These are phyloP conservation scores for Cladobotryum protrusum DNA, from an alignment of 2,329 filamentous ascomycete genomes.

Conservation along the genomic window DNA sequence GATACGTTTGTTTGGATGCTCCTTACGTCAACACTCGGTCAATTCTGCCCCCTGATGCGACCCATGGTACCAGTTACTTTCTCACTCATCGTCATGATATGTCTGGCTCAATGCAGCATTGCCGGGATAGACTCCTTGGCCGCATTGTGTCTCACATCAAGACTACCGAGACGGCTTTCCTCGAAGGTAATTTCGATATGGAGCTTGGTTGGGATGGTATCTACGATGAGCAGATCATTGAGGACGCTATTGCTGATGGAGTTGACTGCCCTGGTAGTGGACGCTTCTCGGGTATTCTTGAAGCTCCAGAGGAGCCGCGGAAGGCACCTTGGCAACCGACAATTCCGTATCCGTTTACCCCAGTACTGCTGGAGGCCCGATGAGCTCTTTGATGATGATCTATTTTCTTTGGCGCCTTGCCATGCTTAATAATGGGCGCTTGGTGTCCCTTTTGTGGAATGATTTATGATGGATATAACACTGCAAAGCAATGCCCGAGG, in stretches of 20 bases:
- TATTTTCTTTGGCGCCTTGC: too few species aligned
- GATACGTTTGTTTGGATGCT: slow-evolving; percentile 45
- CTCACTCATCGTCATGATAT: slow-evolving; percentile 17
- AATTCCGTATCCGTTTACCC: too few species aligned
- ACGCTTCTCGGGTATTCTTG: slow-evolving; percentile 34
- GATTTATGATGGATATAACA: too few species aligned
- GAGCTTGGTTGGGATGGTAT: slow-evolving; percentile 30
- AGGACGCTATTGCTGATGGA: slow-evolving; percentile 31
- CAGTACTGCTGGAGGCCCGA: too few species aligned
- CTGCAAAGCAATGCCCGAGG: too few species aligned
- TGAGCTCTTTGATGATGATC: too few species aligned
- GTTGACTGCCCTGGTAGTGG: slow-evolving; percentile 29
- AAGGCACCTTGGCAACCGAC: too few species aligned
- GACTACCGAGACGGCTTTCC: slow-evolving; percentile 21
- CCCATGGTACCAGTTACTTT: neutral
- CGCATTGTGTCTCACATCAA: slow-evolving; percentile 27
- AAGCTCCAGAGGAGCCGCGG: neutral
- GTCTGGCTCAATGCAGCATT: slow-evolving; percentile 29
- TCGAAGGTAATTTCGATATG: slow-evolving; percentile 29
- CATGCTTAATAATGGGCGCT: too few species aligned
- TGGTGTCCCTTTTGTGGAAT: too few species aligned
- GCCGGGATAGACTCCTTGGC: slow-evolving; percentile 29
- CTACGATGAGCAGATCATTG: slow-evolving; percentile 26
- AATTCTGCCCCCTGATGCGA: slow-evolving; percentile 21
- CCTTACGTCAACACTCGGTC: slow-evolving; percentile 30